These are phyloP conservation scores for Penicillium goetzii DNA, from an alignment of 495 filamentous ascomycete genomes.

Conservation along the genomic window DNA sequence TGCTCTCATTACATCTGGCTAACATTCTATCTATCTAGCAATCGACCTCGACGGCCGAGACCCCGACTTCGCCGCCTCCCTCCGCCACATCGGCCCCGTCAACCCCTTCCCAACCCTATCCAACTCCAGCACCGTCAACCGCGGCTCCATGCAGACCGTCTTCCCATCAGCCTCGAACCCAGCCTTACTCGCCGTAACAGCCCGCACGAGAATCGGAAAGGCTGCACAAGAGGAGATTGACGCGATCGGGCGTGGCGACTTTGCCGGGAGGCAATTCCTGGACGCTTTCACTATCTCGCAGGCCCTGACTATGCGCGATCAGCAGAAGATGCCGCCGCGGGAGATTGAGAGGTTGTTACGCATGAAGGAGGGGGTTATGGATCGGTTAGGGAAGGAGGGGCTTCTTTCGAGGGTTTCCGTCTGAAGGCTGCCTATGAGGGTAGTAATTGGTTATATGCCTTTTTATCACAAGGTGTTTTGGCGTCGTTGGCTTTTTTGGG, in stretches of 20 bases:
- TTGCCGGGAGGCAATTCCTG: slow-evolving; percentile 55
- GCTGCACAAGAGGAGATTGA: slow-evolving; percentile 57
- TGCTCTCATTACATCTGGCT: not conserved
- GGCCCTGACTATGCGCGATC: slow-evolving; percentile 63
- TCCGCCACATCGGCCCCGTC: slow-evolving; percentile 67
- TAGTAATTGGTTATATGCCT: not conserved
- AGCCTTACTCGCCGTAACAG: slow-evolving; percentile 53
- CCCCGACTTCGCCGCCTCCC: slow-evolving; percentile 63
- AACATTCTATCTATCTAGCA: slow-evolving; percentile 41
- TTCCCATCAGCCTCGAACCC: slow-evolving; percentile 57
- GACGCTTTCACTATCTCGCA: slow-evolving; percentile 65
- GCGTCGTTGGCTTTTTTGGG: not conserved
- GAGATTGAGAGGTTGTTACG: slow-evolving; percentile 65
- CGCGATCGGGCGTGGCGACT: slow-evolving; percentile 46
- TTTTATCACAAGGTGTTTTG: not conserved
- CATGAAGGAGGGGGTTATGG: slow-evolving; percentile 61
- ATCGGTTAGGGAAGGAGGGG: slow-evolving; percentile 55
- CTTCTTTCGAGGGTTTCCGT: slow-evolving; percentile 46
- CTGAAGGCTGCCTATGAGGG: not conserved
- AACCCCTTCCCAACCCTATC: slow-evolving; percentile 62
- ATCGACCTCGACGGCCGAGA: slow-evolving; percentile 69
- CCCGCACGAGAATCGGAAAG: slow-evolving; percentile 47
- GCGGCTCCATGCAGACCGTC: slow-evolving; percentile 35
- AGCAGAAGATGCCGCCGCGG: slow-evolving; percentile 46
- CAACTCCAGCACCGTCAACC: slow-evolving; percentile 49